These are phyloP conservation scores for Neurospora intermedia DNA, from an alignment of 495 filamentous ascomycete species.

Conservation along the genomic window DNA sequence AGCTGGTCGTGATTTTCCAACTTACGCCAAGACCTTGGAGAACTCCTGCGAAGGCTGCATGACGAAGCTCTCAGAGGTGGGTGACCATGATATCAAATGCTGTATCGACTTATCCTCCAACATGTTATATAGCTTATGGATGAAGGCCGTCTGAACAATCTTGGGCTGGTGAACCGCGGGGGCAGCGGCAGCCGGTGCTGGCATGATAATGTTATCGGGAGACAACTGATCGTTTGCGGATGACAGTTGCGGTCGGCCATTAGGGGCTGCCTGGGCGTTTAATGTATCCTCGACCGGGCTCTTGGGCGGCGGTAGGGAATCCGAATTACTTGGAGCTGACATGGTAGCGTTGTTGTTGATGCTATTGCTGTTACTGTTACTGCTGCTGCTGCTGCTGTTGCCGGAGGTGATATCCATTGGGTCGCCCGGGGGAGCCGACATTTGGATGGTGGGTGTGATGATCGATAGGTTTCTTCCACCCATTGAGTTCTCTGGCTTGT, in stretches of 20 bases:
- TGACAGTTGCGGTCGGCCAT: slow-evolving; percentile 15
- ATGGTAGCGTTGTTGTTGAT: neutral
- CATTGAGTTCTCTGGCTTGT: slow-evolving; percentile 30
- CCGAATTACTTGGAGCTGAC: slow-evolving; percentile 23
- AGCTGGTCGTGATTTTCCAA: slow-evolving; percentile 6
- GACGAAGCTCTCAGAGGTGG: slow-evolving; percentile 89
- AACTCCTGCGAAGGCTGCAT: slow-evolving; percentile 97
- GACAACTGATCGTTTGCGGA: slow-evolving; percentile 20
- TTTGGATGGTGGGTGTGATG: slow-evolving; percentile 38
- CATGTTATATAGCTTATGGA: slow-evolving; percentile 99
- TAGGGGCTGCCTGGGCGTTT: slow-evolving; percentile 24
- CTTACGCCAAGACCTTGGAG: slow-evolving; percentile 95
- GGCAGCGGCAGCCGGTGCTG: slow-evolving; percentile 51
- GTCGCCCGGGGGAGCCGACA: slow-evolving; percentile 38
- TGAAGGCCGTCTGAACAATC: slow-evolving; percentile 98
- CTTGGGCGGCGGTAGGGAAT: slow-evolving; percentile 32
- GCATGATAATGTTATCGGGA: slow-evolving; percentile 28
- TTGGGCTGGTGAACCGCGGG: slow-evolving; percentile 91
- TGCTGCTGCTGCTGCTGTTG: slow-evolving; percentile 5
- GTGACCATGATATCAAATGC: slow-evolving; percentile 93
- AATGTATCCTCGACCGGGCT: slow-evolving; percentile 22
- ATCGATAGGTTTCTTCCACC: slow-evolving; percentile 38
- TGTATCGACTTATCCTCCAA: slow-evolving; percentile 86
- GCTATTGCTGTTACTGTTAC: neutral
- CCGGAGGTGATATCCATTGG: slow-evolving; percentile 42